Conservation (phyloP, 192 early-diverging fungal genomes). For the Coemansia sp. region DNA sequence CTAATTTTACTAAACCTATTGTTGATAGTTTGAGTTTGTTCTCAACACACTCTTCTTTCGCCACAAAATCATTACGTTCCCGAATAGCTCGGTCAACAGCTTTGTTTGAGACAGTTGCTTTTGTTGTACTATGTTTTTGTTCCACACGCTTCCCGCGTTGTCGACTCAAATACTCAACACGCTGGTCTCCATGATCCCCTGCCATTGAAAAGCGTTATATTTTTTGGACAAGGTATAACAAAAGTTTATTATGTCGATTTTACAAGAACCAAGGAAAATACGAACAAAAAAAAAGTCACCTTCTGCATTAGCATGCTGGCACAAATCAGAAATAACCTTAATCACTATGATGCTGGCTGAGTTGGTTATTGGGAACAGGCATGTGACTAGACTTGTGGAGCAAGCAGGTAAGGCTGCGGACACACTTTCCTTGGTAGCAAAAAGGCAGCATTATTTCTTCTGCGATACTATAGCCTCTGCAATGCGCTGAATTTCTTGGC, state of each 20-base stretch:
- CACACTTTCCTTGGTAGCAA: neutral
- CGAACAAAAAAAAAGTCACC: neutral
- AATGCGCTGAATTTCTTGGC: conserved; percentile 46
- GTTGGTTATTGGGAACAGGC: neutral
- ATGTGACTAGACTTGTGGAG: neutral
- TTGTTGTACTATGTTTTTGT: conserved; percentile 5
- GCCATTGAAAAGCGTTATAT: neutral
- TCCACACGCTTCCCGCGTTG: conserved; percentile 2
- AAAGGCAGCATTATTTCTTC: neutral
- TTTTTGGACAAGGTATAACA: too few species aligned
- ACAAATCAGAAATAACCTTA: neutral
- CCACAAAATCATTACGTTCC: conserved; percentile 69
- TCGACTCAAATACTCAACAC: neutral
- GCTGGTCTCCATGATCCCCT: neutral
- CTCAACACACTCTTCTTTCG: conserved; percentile 74
- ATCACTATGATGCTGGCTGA: neutral
- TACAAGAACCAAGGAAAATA: neutral
- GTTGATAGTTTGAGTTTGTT: conserved; percentile 83
- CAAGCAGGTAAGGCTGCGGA: too few species aligned
- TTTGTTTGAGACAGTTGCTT: neutral
- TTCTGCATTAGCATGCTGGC: neutral
- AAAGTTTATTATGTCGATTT: neutral
- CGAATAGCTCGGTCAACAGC: neutral
- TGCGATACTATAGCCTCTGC: conserved; percentile 27
- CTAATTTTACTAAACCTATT: conserved; percentile 82